Conservation (phyloP, 2,329 filamentous ascomycete species). For the Iodosphaeria phyllophila region DNA sequence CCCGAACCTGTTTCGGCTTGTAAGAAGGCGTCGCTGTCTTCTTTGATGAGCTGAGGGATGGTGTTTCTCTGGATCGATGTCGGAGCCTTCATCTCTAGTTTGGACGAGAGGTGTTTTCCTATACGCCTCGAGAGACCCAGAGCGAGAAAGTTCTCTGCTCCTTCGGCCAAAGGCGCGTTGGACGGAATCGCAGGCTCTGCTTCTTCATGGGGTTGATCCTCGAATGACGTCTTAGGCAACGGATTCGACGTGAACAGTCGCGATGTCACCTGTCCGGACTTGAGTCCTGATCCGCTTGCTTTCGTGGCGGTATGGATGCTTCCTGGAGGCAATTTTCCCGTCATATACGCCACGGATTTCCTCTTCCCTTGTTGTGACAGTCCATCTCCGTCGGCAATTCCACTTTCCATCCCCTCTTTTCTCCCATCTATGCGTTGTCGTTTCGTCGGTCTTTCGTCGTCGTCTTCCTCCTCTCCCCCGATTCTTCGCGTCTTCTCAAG, state of each 20-base stretch:
- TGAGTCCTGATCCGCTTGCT: constrained; percentile 7
- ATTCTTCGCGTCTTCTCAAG: constrained; percentile 9
- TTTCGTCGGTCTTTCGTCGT: constrained; percentile 20
- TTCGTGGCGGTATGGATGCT: constrained; percentile 12
- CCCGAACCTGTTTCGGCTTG: constrained; percentile 95
- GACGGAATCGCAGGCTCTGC: constrained; percentile 51
- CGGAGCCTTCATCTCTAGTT: constrained; percentile 75
- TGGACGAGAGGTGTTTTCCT: constrained; percentile 65
- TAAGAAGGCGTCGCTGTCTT: constrained; percentile 81
- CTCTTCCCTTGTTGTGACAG: constrained; percentile 5
- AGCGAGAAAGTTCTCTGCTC: constrained; percentile 70
- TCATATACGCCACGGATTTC: constrained; percentile 13
- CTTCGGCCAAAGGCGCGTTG: constrained; percentile 75
- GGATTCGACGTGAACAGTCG: constrained; percentile 89
- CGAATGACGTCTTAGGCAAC: constrained; percentile 41
- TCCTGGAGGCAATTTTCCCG: constrained; percentile 17
- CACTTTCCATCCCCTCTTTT: constrained; percentile 1
- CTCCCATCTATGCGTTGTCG: constrained; percentile 19
- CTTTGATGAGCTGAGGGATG: constrained; percentile 59
- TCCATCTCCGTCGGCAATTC: constrained; percentile 3
- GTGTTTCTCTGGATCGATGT: constrained; percentile 90
- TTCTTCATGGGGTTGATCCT: constrained; percentile 25
- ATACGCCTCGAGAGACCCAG: constrained; percentile 67
- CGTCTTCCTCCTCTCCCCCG: constrained; percentile 4
- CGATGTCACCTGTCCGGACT: constrained; percentile 44